Evolutionary conservation across 495 filamentous ascomycete species (phyloP).

Genomic region (Podospora appendiculata): DNA sequence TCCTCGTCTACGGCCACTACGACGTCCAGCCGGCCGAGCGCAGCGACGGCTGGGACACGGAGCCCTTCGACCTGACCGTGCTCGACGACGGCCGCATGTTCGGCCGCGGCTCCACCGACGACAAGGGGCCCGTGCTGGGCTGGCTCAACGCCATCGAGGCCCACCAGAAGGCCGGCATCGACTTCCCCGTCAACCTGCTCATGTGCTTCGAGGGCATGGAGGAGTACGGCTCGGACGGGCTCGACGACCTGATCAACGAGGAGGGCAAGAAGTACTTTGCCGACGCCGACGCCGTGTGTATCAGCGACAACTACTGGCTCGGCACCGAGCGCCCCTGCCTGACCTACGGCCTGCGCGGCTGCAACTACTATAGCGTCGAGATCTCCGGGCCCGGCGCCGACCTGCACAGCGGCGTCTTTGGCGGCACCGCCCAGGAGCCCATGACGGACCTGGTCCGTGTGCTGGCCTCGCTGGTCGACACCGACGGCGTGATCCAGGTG

Average conservation of each 20-base stretch:
- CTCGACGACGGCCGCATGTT: slow-evolving; percentile 90
- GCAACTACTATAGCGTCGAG: slow-evolving; percentile 91
- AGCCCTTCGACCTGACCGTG: slow-evolving; percentile 86
- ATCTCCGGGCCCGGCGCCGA: slow-evolving; percentile 86
- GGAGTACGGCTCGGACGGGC: slow-evolving; percentile 93
- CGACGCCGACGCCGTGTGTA: slow-evolving; percentile 93
- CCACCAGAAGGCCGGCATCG: slow-evolving; percentile 86
- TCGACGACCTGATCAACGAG: slow-evolving; percentile 86
- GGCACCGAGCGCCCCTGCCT: slow-evolving; percentile 96
- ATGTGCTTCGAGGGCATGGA: slow-evolving; percentile 99
- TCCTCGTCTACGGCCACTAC: slow-evolving; percentile 97
- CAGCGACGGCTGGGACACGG: slow-evolving; percentile 93
- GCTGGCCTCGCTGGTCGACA: slow-evolving; percentile 75
- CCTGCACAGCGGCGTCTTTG: slow-evolving; percentile 93
- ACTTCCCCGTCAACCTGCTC: slow-evolving; percentile 93
- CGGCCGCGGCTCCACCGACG: slow-evolving; percentile 91
- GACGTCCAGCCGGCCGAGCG: slow-evolving; percentile 94
- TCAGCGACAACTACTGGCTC: slow-evolving; percentile 99
- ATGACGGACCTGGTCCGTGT: slow-evolving; percentile 92
- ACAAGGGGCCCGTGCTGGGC: slow-evolving; percentile 95
- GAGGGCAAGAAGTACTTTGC: slow-evolving; percentile 90
- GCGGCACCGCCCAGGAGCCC: slow-evolving; percentile 90
- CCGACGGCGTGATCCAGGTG: slow-evolving; percentile 82
- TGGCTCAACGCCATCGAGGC: slow-evolving; percentile 98
- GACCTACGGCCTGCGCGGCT: slow-evolving; percentile 95